These are phyloP conservation scores for Salix udensis DNA, from an alignment of 345 rosid species.

Conservation along the genomic window DNA sequence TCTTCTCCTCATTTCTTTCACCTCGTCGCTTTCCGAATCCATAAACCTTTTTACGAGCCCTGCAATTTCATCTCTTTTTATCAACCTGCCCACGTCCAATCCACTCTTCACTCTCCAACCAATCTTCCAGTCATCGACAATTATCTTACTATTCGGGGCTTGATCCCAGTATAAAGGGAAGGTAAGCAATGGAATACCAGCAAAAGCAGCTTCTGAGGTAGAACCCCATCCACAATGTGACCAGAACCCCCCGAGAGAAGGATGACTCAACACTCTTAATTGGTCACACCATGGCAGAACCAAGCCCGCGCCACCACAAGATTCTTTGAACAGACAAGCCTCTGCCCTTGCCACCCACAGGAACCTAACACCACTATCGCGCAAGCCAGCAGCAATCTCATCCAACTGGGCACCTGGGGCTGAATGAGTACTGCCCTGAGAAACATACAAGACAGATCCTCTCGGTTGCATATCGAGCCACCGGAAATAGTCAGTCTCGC, in stretches of 20 bases:
- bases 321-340: neutral
- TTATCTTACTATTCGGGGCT: neutral
- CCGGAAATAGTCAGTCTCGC: neutral
- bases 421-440: conserved; percentile 8
- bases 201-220: neutral
- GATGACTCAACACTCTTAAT: conserved; percentile 8
- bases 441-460: neutral
- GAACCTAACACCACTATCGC: conserved; percentile 3
- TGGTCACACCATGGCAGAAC: conserved; percentile 18
- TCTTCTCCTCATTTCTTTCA: conserved; percentile 9
- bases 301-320: neutral
- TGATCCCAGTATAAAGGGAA: conserved; percentile 10
- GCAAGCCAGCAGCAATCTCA: conserved; percentile 4
- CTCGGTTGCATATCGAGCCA: conserved; percentile 14
- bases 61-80: conserved; percentile 4
- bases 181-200: conserved; percentile 8
- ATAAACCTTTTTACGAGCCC: conserved; percentile 3
- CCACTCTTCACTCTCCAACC: conserved; percentile 5
- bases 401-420: conserved; percentile 7
- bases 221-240: conserved; percentile 21
- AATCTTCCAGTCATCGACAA: conserved; percentile 16
- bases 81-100: neutral
- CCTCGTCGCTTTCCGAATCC: conserved; percentile 9
- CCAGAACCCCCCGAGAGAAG: conserved; percentile 16
- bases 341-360: conserved; percentile 12